Conservation (phyloP, 2,329 filamentous ascomycete species). For the Alternaria sp. region DNA sequence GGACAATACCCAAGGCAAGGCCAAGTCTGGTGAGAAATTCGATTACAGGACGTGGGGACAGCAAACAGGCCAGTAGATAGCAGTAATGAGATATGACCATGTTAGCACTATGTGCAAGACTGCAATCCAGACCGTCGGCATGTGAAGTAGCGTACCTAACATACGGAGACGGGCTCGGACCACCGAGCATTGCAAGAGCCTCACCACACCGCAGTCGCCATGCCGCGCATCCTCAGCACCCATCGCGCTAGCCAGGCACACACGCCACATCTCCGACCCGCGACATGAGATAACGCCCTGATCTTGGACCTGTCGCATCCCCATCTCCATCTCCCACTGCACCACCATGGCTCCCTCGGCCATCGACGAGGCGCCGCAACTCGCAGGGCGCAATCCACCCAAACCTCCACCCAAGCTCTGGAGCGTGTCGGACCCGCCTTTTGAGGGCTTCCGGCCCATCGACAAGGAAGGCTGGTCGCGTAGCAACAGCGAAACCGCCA, state of each 20-base stretch:
- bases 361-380: constrained; percentile 46
- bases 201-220: constrained; percentile 22
- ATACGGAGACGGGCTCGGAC: constrained; percentile 33
- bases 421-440: constrained; percentile 64
- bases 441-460: constrained; percentile 63
- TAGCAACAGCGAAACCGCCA: constrained; percentile 70
- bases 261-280: constrained; percentile 16
- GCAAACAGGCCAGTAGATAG: neutral
- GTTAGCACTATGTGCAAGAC: neutral
- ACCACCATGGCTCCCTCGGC: constrained; percentile 46
- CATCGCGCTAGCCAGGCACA: constrained; percentile 21
- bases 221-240: constrained; percentile 20
- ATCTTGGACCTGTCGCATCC: constrained; percentile 7
- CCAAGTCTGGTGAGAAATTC: neutral
- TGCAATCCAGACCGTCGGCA: neutral
- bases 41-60: neutral
- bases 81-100: constrained; percentile 6
- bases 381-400: constrained; percentile 56
- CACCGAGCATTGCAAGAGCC: constrained; percentile 23
- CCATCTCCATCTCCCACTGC: constrained; percentile 7
- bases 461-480: constrained; percentile 73
- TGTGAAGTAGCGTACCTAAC: neutral
- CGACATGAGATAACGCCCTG: constrained; percentile 36
- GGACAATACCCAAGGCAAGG: neutral
- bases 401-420: constrained; percentile 62